These are phyloP conservation scores for Penicillium sp. DNA, from an alignment of 2,329 filamentous ascomycete species.

Conservation along the genomic window DNA sequence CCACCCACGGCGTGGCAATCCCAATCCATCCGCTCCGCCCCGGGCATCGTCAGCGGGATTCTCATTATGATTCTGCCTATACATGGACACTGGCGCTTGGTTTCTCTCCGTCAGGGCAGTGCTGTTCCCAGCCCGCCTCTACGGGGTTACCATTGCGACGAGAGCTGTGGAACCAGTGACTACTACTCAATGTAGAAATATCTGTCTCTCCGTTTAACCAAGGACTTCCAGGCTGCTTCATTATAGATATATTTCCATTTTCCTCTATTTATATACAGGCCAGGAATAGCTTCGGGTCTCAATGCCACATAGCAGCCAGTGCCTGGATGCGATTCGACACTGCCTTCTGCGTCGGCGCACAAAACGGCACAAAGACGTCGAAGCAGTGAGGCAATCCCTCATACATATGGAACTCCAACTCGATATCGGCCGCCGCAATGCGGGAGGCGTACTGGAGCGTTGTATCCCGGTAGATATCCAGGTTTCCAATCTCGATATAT, in stretches of 20 bases:
- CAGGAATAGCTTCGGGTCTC: no score
- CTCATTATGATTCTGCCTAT: constrained; percentile 11
- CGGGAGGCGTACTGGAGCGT: constrained; percentile 41
- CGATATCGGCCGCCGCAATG: constrained; percentile 44
- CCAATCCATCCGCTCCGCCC: constrained; percentile 4
- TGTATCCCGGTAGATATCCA: constrained; percentile 48
- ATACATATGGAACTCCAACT: constrained; percentile 47
- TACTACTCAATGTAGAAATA: no score
- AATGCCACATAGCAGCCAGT: constrained; percentile 1
- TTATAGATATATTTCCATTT: no score
- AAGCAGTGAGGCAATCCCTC: constrained; percentile 45
- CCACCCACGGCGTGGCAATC: neutral
- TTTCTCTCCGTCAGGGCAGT: constrained; percentile 8
- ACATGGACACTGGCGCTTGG: constrained; percentile 5
- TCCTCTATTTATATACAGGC: no score
- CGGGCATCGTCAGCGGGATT: neutral
- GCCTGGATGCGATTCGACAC: constrained; percentile 18
- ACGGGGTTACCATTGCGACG: no score
- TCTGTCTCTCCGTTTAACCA: no score
- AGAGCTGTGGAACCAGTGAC: no score
- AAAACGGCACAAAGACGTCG: constrained; percentile 28
- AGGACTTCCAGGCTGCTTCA: no score
- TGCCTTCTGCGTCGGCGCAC: constrained; percentile 13
- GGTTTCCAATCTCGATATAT: constrained; percentile 46
- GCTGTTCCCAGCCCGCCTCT: neutral